Evolutionary conservation across 352 stramenopile species (phyloP).

Genomic region (Saprolegnia parasitica): DNA sequence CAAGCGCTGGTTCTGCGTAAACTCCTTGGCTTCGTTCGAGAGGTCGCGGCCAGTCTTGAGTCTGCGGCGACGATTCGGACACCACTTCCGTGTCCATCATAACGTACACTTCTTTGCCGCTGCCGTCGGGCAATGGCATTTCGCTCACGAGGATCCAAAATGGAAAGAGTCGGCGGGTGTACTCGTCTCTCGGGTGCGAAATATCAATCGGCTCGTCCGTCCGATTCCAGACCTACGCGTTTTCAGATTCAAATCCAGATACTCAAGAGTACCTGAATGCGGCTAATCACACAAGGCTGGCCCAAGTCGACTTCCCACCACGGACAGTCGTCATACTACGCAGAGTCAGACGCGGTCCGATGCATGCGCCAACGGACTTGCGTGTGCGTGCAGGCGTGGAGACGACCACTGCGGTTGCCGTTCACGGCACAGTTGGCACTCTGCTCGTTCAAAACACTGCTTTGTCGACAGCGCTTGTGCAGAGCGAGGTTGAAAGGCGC

Average conservation of each 20-base stretch:
- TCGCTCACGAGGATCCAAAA: conserved; percentile 92
- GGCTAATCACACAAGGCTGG: conserved; percentile 67
- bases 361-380: conserved; percentile 45
- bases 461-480: conserved; percentile 68
- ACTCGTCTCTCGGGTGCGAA: conserved; percentile 67
- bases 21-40: conserved; percentile 71
- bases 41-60: conserved; percentile 80
- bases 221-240: conserved; percentile 82
- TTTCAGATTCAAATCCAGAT: conserved; percentile 30
- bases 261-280: conserved; percentile 45
- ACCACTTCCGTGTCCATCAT: background rate
- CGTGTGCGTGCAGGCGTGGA: conserved; percentile 82
- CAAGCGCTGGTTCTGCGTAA: conserved; percentile 69
- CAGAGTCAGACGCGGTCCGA: background rate
- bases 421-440: conserved; percentile 78
- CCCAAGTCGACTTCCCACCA: conserved; percentile 93
- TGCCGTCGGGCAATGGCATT: conserved; percentile 73
- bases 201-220: conserved; percentile 82
- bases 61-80: conserved; percentile 27
- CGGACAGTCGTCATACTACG: conserved; percentile 70
- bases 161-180: conserved; percentile 79
- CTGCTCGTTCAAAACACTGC: conserved; percentile 88
- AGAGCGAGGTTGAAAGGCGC: conserved; percentile 87
- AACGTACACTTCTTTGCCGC: conserved; percentile 65
- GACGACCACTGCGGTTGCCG: conserved; percentile 57